Evolutionary conservation across 257 asterid genomes (phyloP).

Genomic region (Nicotiana sylvestris): DNA sequence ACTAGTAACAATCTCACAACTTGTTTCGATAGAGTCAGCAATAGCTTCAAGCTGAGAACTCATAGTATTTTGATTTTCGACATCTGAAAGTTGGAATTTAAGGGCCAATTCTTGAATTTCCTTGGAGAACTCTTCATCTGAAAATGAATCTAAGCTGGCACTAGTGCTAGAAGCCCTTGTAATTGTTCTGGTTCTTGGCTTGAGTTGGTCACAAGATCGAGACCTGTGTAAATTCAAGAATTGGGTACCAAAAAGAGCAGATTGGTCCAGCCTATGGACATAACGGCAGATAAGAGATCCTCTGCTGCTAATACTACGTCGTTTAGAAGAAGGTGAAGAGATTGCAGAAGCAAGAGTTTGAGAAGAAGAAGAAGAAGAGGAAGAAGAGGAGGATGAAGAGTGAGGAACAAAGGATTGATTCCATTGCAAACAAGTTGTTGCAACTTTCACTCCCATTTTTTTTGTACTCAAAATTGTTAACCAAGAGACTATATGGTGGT

Average conservation of each 20-base stretch:
- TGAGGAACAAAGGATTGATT: conserved; percentile 61
- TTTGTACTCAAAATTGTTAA: not conserved
- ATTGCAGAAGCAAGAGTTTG: conserved; percentile 61
- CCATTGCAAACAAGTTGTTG: conserved; percentile 56
- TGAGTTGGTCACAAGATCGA: conserved; percentile 36
- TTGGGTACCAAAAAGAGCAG: conserved; percentile 32
- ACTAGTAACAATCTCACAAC: not conserved
- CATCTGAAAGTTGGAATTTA: conserved; percentile 36
- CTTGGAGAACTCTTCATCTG: conserved; percentile 78
- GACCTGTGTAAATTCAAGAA: conserved; percentile 38
- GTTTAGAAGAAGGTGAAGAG: conserved; percentile 48
- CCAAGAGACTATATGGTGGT: not conserved
- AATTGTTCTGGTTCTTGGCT: conserved; percentile 25
- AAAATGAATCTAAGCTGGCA: conserved; percentile 59
- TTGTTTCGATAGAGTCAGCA: not conserved
- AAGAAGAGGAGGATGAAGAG: conserved; percentile 17
- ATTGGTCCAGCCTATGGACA: conserved; percentile 21
- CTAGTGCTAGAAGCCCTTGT: conserved; percentile 33
- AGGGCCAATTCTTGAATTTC: conserved; percentile 45
- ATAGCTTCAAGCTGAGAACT: not conserved
- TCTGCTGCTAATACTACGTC: conserved; percentile 37
- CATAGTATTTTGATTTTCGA: not conserved
- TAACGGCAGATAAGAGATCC: conserved; percentile 49
- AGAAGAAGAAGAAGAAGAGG: conserved; percentile 60
- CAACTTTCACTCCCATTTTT: conserved; percentile 68